Evolutionary conservation across 1,139 yeast species (phyloP).

Genomic region (Hemisphaericaspora xylanilytica): DNA sequence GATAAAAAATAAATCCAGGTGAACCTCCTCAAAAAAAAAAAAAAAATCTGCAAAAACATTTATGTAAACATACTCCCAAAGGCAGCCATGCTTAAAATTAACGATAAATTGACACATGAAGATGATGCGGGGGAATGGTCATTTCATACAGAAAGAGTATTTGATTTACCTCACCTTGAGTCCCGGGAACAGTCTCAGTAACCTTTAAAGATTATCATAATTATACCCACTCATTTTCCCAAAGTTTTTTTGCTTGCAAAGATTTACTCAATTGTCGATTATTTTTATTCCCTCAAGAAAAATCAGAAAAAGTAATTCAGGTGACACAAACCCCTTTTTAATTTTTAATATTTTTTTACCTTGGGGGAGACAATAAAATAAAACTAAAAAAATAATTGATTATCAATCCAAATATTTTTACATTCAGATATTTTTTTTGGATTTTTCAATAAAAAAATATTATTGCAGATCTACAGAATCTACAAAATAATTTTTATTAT

Average conservation of each 20-base stretch:
- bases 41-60: background rate
- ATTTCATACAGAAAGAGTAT: too few species aligned
- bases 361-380: background rate
- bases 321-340: slow-evolving; percentile 2
- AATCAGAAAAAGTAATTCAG: background rate
- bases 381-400: background rate
- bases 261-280: background rate
- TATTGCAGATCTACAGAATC: background rate
- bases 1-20: background rate
- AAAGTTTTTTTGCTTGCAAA: background rate
- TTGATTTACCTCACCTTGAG: too few species aligned
- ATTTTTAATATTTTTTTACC: background rate
- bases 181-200: too few species aligned
- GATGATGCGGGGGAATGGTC: too few species aligned
- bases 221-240: too few species aligned
- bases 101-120: too few species aligned
- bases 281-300: slow-evolving; percentile 2
- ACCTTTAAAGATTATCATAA: too few species aligned
- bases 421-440: background rate
- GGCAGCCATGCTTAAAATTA: too few species aligned
- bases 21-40: too few species aligned
- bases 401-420: background rate
- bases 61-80: too few species aligned
- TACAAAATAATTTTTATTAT: background rate
- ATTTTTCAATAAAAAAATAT: too few species aligned